phyloP scores from a whole-genome alignment of 257 asterid species.

The Galeopsis tetrahit region DNA sequence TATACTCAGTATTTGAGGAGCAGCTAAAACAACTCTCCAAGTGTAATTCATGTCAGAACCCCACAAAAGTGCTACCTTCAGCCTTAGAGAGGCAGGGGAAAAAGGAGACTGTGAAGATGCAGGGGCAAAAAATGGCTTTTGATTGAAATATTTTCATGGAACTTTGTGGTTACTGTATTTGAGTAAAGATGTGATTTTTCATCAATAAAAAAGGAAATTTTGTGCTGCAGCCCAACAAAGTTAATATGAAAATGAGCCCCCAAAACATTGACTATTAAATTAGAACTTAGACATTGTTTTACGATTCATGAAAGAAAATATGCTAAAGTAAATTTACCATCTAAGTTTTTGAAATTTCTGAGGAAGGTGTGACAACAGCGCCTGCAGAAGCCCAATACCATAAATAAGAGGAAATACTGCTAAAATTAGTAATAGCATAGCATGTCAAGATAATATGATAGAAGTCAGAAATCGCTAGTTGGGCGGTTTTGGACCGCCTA shows the following conservation, averaged over 20 bases:
- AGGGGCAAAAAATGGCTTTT: slow-evolving; percentile 10
- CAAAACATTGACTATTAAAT: background rate
- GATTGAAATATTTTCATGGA: background rate
- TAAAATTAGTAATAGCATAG: background rate
- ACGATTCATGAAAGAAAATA: slow-evolving; percentile 25
- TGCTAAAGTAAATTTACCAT: slow-evolving; percentile 57
- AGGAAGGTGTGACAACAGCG: slow-evolving; percentile 71
- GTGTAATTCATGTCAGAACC: background rate
- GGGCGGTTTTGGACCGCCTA: no score
- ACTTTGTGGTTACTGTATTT: background rate
- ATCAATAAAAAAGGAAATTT: slow-evolving; percentile 15
- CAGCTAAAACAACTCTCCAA: background rate
- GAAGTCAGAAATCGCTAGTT: no score
- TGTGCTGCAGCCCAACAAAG: slow-evolving; percentile 4
- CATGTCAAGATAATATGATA: no score
- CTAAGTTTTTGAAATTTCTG: slow-evolving; percentile 80
- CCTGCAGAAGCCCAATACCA: slow-evolving; percentile 64
- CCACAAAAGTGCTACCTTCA: background rate
- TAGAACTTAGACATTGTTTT: slow-evolving; percentile 9
- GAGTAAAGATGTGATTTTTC: background rate
- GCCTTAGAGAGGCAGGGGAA: background rate
- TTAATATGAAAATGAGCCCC: slow-evolving; percentile 14
- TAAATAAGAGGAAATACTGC: slow-evolving; percentile 33
- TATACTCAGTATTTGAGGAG: background rate
- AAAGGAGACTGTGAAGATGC: slow-evolving; percentile 19